Conservation (phyloP, 2,329 filamentous ascomycete species). For the Botrytis hyacinthi region DNA sequence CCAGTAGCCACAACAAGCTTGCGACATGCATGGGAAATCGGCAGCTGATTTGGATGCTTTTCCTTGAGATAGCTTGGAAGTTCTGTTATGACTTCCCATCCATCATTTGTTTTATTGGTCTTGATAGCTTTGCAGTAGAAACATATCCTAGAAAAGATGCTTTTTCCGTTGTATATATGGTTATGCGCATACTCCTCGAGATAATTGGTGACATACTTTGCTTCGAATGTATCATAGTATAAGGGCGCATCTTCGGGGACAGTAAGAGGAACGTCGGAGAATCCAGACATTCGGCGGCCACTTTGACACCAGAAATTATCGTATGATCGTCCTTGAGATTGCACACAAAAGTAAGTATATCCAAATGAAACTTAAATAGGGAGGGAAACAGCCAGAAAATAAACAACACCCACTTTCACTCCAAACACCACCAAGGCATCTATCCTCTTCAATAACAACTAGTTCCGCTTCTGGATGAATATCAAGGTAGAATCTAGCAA, state of each 20-base stretch:
- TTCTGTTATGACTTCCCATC: constrained; percentile 24
- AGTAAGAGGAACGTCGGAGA: constrained; percentile 37
- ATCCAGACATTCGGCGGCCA: constrained; percentile 36
- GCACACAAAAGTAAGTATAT: not conserved
- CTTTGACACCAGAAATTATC: constrained; percentile 39
- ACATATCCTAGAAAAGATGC: constrained; percentile 31
- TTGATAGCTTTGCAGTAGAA: constrained; percentile 28
- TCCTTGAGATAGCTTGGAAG: not conserved
- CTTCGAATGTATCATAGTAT: constrained; percentile 34
- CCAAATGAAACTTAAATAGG: no score
- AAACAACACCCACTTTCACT: not conserved
- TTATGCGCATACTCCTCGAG: constrained; percentile 32
- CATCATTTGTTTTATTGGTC: constrained; percentile 27
- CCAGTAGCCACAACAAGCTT: constrained; percentile 8
- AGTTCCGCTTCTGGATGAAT: constrained; percentile 23
- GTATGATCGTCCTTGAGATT: constrained; percentile 31
- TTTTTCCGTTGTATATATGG: constrained; percentile 25
- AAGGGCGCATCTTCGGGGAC: constrained; percentile 32
- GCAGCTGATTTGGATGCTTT: not conserved
- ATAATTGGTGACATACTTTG: constrained; percentile 35
- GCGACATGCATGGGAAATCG: not conserved
- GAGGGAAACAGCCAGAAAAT: not conserved
- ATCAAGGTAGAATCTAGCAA: constrained; percentile 26
- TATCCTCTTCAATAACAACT: constrained; percentile 23
- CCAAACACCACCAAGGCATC: constrained; percentile 22